Base-by-base conservation (phyloP, 805 yeast species). In the Zygosaccharomyces lentus region DNA sequence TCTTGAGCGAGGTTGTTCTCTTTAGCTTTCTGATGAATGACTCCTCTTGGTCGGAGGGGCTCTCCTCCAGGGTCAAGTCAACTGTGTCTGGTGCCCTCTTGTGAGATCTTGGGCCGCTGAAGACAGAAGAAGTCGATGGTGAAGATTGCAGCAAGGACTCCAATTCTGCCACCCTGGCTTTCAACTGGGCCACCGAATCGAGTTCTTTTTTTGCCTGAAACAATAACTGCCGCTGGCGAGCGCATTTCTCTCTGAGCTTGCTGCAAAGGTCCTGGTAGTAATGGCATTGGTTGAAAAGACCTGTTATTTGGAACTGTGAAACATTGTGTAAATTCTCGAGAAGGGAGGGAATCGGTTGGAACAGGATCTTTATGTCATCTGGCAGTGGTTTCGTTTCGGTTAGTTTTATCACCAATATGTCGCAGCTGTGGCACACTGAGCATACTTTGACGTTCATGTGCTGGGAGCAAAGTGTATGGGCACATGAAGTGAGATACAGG, bases 401-500 rank as follows among this genome's bases (percentile, higher is more conserved):
- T 10, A 60, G 41, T 27, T 47, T 49, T 5, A 61, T 51, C 9
- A 54, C 44, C 6, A 63, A 54, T 6, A 57, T 51, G 43, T 57
- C 59, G 13, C 27, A 32, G 2, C 54, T 53, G 10, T 48, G 30
- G 34, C 65, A 61, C 21, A 55, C 34, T 4, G 60, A 50, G 31
- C 65, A 58, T 2, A 31, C 19, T n/a, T 41, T 48, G 5, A 29
- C 32, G 23, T 36, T 35, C 32, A 55, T 38, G 50, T 69, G 72
- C 10, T 58, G 57, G 2, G 57, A 53, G 38, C 73, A 69, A 16
- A 69, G 48, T 1, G 64, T 56, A 49, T 69, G 72, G 3, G 72
- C 72, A 55, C 73, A 69, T 2, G 72, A 67, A 1, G 71, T 68
- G 38, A 69, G 45, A 34, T 53, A 53, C 17, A 69, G 55, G 1